Base-by-base conservation (phyloP, 352 stramenopile genomes). In the Plasmopara viticola region DNA sequence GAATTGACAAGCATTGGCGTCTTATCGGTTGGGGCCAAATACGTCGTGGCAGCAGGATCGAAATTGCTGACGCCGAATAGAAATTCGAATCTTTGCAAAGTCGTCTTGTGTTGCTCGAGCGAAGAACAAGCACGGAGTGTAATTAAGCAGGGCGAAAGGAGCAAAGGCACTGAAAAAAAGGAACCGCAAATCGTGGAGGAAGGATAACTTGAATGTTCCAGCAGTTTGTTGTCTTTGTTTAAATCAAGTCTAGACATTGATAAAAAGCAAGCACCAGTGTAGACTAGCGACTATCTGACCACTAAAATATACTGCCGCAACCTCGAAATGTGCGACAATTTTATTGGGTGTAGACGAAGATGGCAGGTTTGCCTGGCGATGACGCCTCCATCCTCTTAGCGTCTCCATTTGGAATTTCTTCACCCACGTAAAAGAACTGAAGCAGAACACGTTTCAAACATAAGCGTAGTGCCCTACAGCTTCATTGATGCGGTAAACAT, bases 21-120 rank as follows among this genome's bases (percentile, higher is more conserved):
- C 83, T 99, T 48, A 99, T 99, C 74, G 97, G 97, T 49, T 99
- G 97, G 97, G 97, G 97, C 60, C 87, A 99, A 74, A 99, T 99
- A 70, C 88, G 95, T 64, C 95, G 94, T 86, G 97, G 96, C 51
- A 96, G 87, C 70, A 90, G 94, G 74, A 97, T 98, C 68, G 86
- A 94, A 62, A 93, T 94, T 65, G 76, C 78, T 50, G 74, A 84
- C 56, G 81, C 76, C 48, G 74, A 92, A 88, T 92, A 92, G 74
- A 86, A 81, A 79, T 35, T 35, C 65, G 62, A 66, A 72, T 53
- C 44, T 25, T 25, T 44, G 38, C 55, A 47, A 57, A 37, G 34
- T 25, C n/a, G 33, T 51, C 44, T 62, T 44, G 44, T 54, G 44
- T 65, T 28, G 55, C 46, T n/a, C 35, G 39, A 56, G 48, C 56